Evolutionary conservation across 1,139 yeast species (phyloP), one percentile per base, ranked within the genome.

Genomic region (Protomyces inundatus): DNA sequence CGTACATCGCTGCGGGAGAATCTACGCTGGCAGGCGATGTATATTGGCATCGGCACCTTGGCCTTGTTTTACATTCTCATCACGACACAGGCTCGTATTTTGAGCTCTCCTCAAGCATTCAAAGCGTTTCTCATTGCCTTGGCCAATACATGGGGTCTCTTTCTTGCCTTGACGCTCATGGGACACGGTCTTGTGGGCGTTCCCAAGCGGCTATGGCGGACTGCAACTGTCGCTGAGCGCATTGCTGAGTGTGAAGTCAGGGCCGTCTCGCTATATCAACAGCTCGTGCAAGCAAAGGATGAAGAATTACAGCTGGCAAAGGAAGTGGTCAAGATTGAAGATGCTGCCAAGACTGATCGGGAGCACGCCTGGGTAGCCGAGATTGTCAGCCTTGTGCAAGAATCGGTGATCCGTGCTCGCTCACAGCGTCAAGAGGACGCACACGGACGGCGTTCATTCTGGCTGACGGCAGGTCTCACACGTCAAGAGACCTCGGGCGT

Each of bases 111-210:
- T 9, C 23, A 40, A 5, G 56, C 53, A 23, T 58, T 52, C 56
- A 87, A 86, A 72, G 80, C 86, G 57, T 80, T 88, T 76, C 80
- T 87, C 14, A 87, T 89, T 68, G 93, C 95, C 0, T 71, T 88
- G 36, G 83, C 95, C 0, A 95, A 89, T 73, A 84, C 88, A n/a
- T 89, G 88, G 73, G 83, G 95, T 0, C 79, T 89, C 71, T 79
- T 86, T 1, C 73, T 89, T 55, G 91, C 95, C 0, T 78, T 88
- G 37, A 88, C 95, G 95, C 77, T 89, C 64, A 85, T 89, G 88
- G 89, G 93, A 0, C 93, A 88, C 72, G 96, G 96, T 0, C 74
- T 88, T 63, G 82, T 87, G 33, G 80, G 81, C 77, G 66, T 86
- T 88, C 83, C 75, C 76, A 61, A 78, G 79, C 64, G 84, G 87